A percentile compares a stretch with the other conserved stretches of the same genome.
Evolutionary conservation across 2,329 filamentous ascomycete species (phyloP).

Genomic region (Phoma sp.): DNA sequence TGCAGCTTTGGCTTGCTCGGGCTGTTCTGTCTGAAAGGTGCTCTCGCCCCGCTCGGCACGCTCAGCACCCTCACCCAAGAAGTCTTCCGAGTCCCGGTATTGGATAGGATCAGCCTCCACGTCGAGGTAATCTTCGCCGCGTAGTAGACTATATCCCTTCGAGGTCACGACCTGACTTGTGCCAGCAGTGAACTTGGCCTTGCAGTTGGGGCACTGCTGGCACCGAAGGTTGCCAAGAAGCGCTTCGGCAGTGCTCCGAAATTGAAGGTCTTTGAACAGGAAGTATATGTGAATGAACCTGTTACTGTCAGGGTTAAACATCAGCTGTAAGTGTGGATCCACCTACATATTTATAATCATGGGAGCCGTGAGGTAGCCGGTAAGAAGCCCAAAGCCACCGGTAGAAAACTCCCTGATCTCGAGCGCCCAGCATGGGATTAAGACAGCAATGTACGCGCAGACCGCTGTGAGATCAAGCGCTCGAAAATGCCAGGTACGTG

Average conservation of each 20-base stretch:
- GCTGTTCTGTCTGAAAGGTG: not conserved
- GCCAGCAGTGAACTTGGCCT: constrained; percentile 3
- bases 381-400: constrained; percentile 10
- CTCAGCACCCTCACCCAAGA: constrained; percentile 12
- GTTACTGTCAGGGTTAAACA: not conserved
- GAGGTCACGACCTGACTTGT: not conserved
- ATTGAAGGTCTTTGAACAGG: not conserved
- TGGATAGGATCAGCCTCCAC: constrained; percentile 10
- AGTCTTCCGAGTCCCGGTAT: constrained; percentile 16
- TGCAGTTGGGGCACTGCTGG: constrained; percentile 15
- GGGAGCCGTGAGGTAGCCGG: constrained; percentile 7
- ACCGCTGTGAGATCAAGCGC: constrained; percentile 2
- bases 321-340: too few relatives aligned
- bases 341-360: constrained; percentile 16
- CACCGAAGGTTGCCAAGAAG: not conserved
- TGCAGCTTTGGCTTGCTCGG: constrained; percentile 2
- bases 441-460: not conserved
- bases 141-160: constrained; percentile 17
- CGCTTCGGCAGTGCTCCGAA: not conserved
- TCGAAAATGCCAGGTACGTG: not conserved
- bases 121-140: constrained; percentile 16
- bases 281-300: constrained; percentile 15
- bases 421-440: constrained; percentile 9
- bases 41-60: not conserved
- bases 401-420: constrained; percentile 1